Percentiles rank a stretch among this genome's conserved stretches.
These are phyloP conservation scores for Magnolia sinica DNA, from an alignment of 164 flowering plant genomes.

Conservation along the genomic window DNA sequence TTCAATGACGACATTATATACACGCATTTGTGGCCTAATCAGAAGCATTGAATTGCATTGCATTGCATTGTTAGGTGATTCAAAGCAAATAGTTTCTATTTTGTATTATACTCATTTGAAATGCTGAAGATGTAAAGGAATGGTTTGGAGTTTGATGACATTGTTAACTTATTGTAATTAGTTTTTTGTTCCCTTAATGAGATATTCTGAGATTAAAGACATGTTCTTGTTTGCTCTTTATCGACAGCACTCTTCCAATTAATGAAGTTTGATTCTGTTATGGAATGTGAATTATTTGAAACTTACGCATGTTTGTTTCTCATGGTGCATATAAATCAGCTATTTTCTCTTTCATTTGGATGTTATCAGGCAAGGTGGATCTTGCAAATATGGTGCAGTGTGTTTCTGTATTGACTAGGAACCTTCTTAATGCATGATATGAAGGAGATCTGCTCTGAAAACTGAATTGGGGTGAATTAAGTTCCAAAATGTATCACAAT, in stretches of 20 bases:
- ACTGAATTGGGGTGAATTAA: too few relatives aligned
- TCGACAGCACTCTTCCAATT: neutral
- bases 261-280: too few relatives aligned
- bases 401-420: neutral
- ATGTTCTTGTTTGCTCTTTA: neutral
- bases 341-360: too few relatives aligned
- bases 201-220: neutral
- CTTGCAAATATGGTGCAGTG: neutral
- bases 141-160: neutral
- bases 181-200: neutral
- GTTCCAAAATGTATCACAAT: too few relatives aligned
- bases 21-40: neutral
- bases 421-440: too few relatives aligned
- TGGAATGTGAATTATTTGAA: neutral
- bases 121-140: neutral
- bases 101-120: neutral
- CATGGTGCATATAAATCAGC: neutral
- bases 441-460: too few relatives aligned
- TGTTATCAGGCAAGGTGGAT: neutral
- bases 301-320: neutral
- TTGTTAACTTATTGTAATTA: neutral
- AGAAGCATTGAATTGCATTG: neutral
- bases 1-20: slow-evolving; percentile 17
- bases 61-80: neutral
- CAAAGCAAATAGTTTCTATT: neutral